Evolutionary conservation across 1,284 basidiomycete genomes (phyloP).

Genomic region (Caloboletus inedulis): DNA sequence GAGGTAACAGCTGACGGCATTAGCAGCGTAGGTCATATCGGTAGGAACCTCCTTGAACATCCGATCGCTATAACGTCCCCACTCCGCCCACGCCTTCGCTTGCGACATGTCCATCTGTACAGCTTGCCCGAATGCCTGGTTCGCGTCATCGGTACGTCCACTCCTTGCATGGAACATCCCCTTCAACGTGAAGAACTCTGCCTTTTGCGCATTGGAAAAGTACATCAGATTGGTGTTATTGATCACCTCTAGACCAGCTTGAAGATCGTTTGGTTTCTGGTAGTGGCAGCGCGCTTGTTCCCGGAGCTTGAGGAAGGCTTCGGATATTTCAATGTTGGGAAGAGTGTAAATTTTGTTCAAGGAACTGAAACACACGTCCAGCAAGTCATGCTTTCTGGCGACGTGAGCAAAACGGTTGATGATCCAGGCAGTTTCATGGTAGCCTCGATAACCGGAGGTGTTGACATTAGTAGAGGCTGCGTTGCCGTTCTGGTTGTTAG

Average conservation of each 20-base stretch:
- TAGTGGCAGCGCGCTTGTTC: slow-evolving; percentile 99
- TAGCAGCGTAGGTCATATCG: slow-evolving; percentile 78
- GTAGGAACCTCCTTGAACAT: slow-evolving; percentile 83
- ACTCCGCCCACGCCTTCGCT: slow-evolving; percentile 98
- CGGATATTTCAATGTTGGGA: slow-evolving; percentile 99
- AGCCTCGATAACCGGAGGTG: slow-evolving; percentile 96
- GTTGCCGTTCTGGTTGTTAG: slow-evolving; percentile 47
- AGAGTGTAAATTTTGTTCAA: slow-evolving; percentile 98
- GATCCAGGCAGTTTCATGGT: slow-evolving; percentile 99
- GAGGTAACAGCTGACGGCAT: slow-evolving; percentile 96
- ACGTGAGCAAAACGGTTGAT: slow-evolving; percentile 99
- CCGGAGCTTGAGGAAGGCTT: slow-evolving; percentile 97
- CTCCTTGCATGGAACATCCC: slow-evolving; percentile 97
- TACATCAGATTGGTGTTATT: slow-evolving; percentile 99
- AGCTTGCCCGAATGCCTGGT: slow-evolving; percentile 89
- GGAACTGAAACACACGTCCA: slow-evolving; percentile 94
- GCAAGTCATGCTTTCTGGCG: slow-evolving; percentile 93
- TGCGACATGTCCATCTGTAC: slow-evolving; percentile 95
- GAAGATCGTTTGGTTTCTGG: slow-evolving; percentile 91
- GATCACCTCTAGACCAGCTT: slow-evolving; percentile 95
- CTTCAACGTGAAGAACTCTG: slow-evolving; percentile 99
- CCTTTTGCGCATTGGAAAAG: slow-evolving; percentile 93
- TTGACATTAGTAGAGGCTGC: slow-evolving; percentile 58
- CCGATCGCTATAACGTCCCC: slow-evolving; percentile 93
- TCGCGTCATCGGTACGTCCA: slow-evolving; percentile 88